Evolutionary conservation across 1,284 basidiomycete genomes (phyloP).

Genomic region (Trichosporon sp.): DNA sequence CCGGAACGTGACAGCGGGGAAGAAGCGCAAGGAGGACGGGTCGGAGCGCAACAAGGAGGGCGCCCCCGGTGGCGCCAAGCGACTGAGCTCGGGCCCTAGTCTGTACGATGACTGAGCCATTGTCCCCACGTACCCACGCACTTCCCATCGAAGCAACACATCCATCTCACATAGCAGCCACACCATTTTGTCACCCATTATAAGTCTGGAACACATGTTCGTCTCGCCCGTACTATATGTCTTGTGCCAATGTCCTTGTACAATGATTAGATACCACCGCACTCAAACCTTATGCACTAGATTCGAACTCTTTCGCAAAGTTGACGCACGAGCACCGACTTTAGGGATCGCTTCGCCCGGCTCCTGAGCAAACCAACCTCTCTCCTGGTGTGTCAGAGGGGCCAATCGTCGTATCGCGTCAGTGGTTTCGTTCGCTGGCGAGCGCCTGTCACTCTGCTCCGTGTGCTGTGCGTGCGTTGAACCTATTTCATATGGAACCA

Average conservation of each 20-base stretch:
- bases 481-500: background rate
- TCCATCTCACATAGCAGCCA: background rate
- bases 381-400: background rate
- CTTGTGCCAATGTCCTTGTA: conserved; percentile 4
- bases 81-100: conserved; percentile 35
- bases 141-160: background rate
- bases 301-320: background rate
- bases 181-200: background rate
- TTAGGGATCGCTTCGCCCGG: background rate
- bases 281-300: background rate
- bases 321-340: background rate
- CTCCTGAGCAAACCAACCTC: background rate
- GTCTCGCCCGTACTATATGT: background rate
- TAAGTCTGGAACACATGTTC: background rate
- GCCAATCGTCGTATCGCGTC: no score
- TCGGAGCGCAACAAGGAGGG: conserved; percentile 15
- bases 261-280: conserved; percentile 2
- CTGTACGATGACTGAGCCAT: conserved; percentile 5
- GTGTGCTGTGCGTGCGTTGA: background rate
- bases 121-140: background rate
- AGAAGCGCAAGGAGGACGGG: conserved; percentile 31
- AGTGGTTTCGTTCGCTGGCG: no score
- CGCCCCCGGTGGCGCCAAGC: conserved; percentile 25
- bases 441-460: no score
- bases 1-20: conserved; percentile 10